Percentiles rank a stretch among this genome's conserved stretches.
Evolutionary conservation across 1,139 yeast species (phyloP).

Genomic region (Diutina rugosa): DNA sequence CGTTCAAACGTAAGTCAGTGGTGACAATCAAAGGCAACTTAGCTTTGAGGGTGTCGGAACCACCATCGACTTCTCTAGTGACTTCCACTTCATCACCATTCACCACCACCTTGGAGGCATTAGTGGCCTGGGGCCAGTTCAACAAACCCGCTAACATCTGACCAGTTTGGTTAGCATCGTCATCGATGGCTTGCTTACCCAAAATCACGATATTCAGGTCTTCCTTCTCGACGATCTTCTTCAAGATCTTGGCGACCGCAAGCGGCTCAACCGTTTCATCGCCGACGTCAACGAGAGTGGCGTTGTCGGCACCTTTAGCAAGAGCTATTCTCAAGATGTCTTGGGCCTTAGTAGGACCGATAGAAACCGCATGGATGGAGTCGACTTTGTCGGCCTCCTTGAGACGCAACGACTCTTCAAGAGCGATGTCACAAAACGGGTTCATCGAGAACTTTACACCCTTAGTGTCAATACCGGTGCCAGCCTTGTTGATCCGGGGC

Average conservation of each 20-base stretch:
- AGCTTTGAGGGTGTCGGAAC: constrained; percentile 73
- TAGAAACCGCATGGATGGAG: constrained; percentile 79
- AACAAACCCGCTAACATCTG: constrained; percentile 91
- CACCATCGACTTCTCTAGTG: constrained; percentile 92
- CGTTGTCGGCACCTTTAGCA: constrained; percentile 87
- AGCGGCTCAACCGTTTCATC: constrained; percentile 76
- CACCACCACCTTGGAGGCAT: constrained; percentile 78
- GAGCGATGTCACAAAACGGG: constrained; percentile 95
- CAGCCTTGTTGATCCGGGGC: constrained; percentile 83
- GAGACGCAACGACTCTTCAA: constrained; percentile 80
- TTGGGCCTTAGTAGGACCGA: constrained; percentile 80
- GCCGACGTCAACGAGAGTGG: constrained; percentile 73
- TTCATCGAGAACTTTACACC: constrained; percentile 91
- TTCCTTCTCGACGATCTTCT: constrained; percentile 59
- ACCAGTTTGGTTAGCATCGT: constrained; percentile 93
- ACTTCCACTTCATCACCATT: constrained; percentile 53
- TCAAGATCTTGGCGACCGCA: constrained; percentile 74
- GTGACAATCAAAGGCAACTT: constrained; percentile 78
- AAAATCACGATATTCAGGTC: constrained; percentile 67
- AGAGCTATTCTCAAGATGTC: constrained; percentile 81
- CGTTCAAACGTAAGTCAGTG: constrained; percentile 86
- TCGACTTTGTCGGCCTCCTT: constrained; percentile 71
- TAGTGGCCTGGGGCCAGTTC: constrained; percentile 97
- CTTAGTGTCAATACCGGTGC: constrained; percentile 76
- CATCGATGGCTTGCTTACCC: constrained; percentile 96